Conservation (phyloP, 495 filamentous ascomycete species). For the Aspergillus coremiiformis region DNA sequence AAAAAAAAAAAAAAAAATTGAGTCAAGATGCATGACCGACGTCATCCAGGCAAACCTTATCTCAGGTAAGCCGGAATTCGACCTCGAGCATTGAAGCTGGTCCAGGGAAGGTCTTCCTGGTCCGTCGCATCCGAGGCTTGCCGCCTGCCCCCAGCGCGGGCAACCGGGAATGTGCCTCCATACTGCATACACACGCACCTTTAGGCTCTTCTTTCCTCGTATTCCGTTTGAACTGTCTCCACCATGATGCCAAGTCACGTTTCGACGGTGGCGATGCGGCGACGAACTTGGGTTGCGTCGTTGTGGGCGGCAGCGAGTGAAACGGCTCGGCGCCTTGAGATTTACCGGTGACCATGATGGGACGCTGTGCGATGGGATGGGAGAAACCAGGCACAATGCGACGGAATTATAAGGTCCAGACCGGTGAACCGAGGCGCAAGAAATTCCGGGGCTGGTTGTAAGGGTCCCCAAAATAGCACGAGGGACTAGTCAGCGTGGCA, state of each 20-base stretch:
- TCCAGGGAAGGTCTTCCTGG: not conserved
- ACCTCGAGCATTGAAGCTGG: not conserved
- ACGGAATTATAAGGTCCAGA: conserved; percentile 1
- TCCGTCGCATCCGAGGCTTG: conserved; percentile 5
- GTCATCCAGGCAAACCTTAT: too few species aligned
- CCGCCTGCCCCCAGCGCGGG: not conserved
- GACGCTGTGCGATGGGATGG: conserved; percentile 8
- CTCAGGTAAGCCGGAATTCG: too few species aligned
- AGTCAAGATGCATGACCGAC: not conserved
- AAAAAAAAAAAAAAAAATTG: not conserved
- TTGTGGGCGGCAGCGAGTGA: conserved; percentile 28
- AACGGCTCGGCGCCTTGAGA: conserved; percentile 33
- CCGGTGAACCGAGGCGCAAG: conserved; percentile 13
- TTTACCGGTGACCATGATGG: conserved; percentile 39
- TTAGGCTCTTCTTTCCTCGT: conserved; percentile 68
- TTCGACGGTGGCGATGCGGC: conserved; percentile 59
- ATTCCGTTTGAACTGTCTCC: conserved; percentile 77
- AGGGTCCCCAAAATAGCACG: conserved; percentile 31
- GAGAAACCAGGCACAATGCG: conserved; percentile 2
- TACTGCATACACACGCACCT: conserved; percentile 44
- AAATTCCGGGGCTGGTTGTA: conserved; percentile 30
- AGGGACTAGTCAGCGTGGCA: conserved; percentile 12
- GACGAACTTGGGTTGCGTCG: conserved; percentile 23
- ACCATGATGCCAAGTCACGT: conserved; percentile 83
- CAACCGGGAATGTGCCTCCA: conserved; percentile 1